Percentiles rank a stretch among this genome's conserved stretches.
phyloP scores from a whole-genome alignment of 2,329 filamentous ascomycete genomes.

The Aspergillus unguis region DNA sequence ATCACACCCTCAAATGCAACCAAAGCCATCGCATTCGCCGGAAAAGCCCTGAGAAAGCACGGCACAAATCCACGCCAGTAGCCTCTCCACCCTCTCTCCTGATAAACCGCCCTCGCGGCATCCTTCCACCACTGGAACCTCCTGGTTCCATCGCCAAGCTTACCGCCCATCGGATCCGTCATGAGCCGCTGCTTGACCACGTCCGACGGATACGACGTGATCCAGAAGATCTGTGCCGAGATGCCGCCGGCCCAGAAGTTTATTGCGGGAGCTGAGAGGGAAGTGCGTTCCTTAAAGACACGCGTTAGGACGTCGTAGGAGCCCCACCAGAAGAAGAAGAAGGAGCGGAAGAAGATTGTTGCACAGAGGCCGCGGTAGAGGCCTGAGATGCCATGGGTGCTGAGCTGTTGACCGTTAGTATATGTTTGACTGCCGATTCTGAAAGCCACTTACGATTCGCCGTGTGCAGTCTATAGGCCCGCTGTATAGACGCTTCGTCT shows the following conservation, averaged over 20 bases:
- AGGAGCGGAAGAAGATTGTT: slow-evolving; percentile 82
- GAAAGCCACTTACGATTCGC: slow-evolving; percentile 52
- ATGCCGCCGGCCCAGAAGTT: slow-evolving; percentile 98
- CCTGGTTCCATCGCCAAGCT: slow-evolving; percentile 62
- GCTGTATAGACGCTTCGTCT: slow-evolving; percentile 73
- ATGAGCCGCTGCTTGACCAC: slow-evolving; percentile 96
- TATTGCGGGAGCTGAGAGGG: slow-evolving; percentile 70
- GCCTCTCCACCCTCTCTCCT: slow-evolving; percentile 70
- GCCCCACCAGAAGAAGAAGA: slow-evolving; percentile 99
- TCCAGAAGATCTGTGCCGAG: slow-evolving; percentile 91
- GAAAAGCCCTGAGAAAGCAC: slow-evolving; percentile 90
- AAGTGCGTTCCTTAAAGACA: slow-evolving; percentile 63
- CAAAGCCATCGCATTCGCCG: slow-evolving; percentile 90
- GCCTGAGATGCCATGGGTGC: slow-evolving; percentile 68
- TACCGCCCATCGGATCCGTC: slow-evolving; percentile 82
- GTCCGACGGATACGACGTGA: slow-evolving; percentile 86
- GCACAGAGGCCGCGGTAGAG: slow-evolving; percentile 82
- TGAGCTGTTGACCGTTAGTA: slow-evolving; percentile 31
- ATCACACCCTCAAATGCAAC: slow-evolving; percentile 92
- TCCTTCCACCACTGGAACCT: slow-evolving; percentile 74
- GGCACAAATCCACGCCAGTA: slow-evolving; percentile 94
- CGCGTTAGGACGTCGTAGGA: slow-evolving; percentile 82
- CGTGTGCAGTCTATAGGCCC: slow-evolving; percentile 80
- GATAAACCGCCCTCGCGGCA: slow-evolving; percentile 72
- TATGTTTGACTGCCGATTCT: background rate